These are phyloP conservation scores for Anthostomella pinea DNA, from an alignment of 2,329 filamentous ascomycete genomes.

Conservation along the genomic window DNA sequence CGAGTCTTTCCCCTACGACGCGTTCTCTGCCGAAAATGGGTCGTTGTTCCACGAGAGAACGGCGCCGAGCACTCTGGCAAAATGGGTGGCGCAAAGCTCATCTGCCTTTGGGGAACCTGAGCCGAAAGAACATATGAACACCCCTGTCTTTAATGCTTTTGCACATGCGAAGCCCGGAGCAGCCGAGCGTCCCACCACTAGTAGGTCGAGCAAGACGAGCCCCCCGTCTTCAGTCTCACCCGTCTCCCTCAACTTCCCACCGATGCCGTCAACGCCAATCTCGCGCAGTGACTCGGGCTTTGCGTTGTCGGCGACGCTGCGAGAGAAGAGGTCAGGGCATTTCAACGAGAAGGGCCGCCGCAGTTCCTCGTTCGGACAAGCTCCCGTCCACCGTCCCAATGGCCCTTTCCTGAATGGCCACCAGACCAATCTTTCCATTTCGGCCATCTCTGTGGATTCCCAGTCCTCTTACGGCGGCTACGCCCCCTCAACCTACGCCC, in stretches of 20 bases:
- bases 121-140: conserved; percentile 46
- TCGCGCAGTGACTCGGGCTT: conserved; percentile 91
- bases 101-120: conserved; percentile 75
- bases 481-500: conserved; percentile 79
- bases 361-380: conserved; percentile 86
- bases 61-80: conserved; percentile 69
- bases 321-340: conserved; percentile 92
- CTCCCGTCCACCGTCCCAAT: conserved; percentile 65
- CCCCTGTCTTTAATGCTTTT: conserved; percentile 89
- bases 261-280: conserved; percentile 72
- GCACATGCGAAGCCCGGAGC: conserved; percentile 69
- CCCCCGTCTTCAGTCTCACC: conserved; percentile 70
- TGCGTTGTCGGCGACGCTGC: conserved; percentile 77
- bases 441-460: conserved; percentile 59
- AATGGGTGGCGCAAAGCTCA: conserved; percentile 86
- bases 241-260: conserved; percentile 73
- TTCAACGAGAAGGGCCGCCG: conserved; percentile 76
- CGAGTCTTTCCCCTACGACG: conserved; percentile 87
- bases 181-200: conserved; percentile 75
- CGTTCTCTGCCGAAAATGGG: conserved; percentile 83
- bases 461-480: conserved; percentile 74
- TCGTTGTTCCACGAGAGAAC: conserved; percentile 74
- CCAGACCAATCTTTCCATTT: conserved; percentile 56
- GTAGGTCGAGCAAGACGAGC: conserved; percentile 60
- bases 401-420: conserved; percentile 70